phyloP scores from a whole-genome alignment of 495 filamentous ascomycete genomes.

The Penicillium mononematosum region DNA sequence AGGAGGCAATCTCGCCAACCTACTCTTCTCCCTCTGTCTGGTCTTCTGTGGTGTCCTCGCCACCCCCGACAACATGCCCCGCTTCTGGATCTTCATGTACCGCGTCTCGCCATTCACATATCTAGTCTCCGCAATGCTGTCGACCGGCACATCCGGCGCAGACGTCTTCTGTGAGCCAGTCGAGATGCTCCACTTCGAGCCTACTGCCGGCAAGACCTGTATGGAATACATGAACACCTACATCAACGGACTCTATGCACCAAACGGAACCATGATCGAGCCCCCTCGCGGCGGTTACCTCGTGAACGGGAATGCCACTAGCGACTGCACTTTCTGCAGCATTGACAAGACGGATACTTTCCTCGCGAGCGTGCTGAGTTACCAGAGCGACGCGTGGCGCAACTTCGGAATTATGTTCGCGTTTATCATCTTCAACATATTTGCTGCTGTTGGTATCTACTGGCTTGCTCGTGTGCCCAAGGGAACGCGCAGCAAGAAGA shows the following conservation, averaged over 20 bases:
- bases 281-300: slow-evolving; percentile 52
- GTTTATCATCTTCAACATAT: slow-evolving; percentile 72
- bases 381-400: slow-evolving; percentile 65
- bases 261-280: no score
- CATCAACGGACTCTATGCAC: slow-evolving; percentile 22
- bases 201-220: slow-evolving; percentile 54
- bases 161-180: slow-evolving; percentile 54
- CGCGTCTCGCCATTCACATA: slow-evolving; percentile 74
- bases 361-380: slow-evolving; percentile 47
- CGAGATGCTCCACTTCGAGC: slow-evolving; percentile 56
- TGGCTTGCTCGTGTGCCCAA: slow-evolving; percentile 79
- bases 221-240: slow-evolving; percentile 54
- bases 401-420: slow-evolving; percentile 68
- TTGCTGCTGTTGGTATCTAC: slow-evolving; percentile 68
- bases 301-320: slow-evolving; percentile 45
- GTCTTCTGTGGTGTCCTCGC: slow-evolving; percentile 70
- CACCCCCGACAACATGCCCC: slow-evolving; percentile 56
- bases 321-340: slow-evolving; percentile 62
- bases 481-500: slow-evolving; percentile 39
- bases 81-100: slow-evolving; percentile 87
- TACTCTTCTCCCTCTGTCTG: slow-evolving; percentile 61
- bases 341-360: slow-evolving; percentile 61
- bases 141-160: slow-evolving; percentile 59
- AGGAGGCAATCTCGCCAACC: slow-evolving; percentile 59
- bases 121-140: slow-evolving; percentile 62